Base-by-base conservation (phyloP, 1,284 basidiomycete species). In the Ustilago trichophora region DNA sequence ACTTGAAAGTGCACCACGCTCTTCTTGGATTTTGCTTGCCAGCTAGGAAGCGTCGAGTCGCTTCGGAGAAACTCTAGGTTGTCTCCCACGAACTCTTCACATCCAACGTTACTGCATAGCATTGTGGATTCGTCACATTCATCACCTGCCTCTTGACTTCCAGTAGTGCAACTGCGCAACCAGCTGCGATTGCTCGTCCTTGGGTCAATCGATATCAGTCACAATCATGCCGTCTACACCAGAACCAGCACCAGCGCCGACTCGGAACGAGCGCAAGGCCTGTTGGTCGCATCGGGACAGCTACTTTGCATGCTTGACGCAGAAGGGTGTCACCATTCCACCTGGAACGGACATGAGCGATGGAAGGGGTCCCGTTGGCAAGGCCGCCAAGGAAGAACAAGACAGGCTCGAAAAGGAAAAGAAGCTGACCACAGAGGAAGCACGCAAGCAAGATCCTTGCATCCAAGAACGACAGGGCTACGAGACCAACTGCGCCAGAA, bases 291-390 rank as follows among this genome's bases (percentile, higher is more conserved):
- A 57, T 38, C 72, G 79, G 27, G 79, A 81, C 44, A 35, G 34
- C 37, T 81, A 81, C 65, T 81, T 73, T 65, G 57, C 37, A 15
- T 81, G 79, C 50, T 52, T 81, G 33, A 67, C 72, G 4, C 40
- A 47, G 16, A 63, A 79, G 53, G 44, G 55, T 4, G 55, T 81
- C 35, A 37, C 56, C n/a, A 51, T 73, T 0, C 79, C 79, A 1
- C 79, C 79, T 5, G 79, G 79, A 5, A 80, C 76, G 1, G 78
- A 80, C 41, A 77, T 76, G 72, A 58, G 56, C 29, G 78, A 76
- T 21, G 76, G 68, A 3, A 60, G 73, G 21, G 75, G 76, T 6
- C 72, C 71, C 6, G 37, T 75, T 6, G 68, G 68, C 13, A 66
- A 63, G n/a, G 60, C 72, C 4, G 56, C 57, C 15, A 72, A 65